Conservation (phyloP, 2,329 filamentous ascomycete species). For the Xenoacremonium recifei region DNA sequence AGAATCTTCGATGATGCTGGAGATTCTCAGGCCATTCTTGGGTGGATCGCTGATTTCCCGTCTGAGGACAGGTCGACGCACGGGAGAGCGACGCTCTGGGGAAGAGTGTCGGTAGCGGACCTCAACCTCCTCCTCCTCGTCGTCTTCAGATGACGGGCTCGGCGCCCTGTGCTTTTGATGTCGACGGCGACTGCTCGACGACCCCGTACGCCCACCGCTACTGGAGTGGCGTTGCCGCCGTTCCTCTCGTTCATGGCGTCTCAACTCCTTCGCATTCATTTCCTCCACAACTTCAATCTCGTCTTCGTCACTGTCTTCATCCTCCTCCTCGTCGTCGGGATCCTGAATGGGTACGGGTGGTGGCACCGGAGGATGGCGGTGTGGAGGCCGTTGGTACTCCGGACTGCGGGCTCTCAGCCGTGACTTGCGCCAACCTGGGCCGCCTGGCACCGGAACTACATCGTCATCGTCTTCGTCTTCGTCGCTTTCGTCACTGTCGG, state of each 20-base stretch:
- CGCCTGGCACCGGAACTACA: too few species aligned
- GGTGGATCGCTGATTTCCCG: conserved; percentile 29
- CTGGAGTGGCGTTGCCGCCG: conserved; percentile 19
- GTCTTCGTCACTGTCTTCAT: conserved; percentile 8
- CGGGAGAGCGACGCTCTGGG: conserved; percentile 28
- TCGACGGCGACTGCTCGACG: conserved; percentile 21
- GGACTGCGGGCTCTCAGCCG: not conserved
- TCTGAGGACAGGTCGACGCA: conserved; percentile 26
- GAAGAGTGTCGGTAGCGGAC: conserved; percentile 21
- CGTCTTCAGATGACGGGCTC: conserved; percentile 22
- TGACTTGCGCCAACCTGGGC: not conserved
- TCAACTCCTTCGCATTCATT: conserved; percentile 14
- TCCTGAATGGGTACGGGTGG: conserved; percentile 4
- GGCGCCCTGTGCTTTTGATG: conserved; percentile 21
- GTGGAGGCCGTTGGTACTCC: not conserved
- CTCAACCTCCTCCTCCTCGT: conserved; percentile 24
- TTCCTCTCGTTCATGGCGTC: conserved; percentile 9
- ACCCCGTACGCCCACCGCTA: conserved; percentile 25
- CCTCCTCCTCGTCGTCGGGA: too few species aligned
- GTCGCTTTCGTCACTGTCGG: conserved; percentile 20
- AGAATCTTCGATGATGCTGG: conserved; percentile 32
- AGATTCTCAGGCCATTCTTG: conserved; percentile 23
- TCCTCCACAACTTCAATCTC: conserved; percentile 28
- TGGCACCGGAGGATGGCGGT: not conserved
- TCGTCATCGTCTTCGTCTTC: conserved; percentile 14